phyloP scores from a whole-genome alignment of 345 rosid genomes.

The Bruguiera sexangula region DNA sequence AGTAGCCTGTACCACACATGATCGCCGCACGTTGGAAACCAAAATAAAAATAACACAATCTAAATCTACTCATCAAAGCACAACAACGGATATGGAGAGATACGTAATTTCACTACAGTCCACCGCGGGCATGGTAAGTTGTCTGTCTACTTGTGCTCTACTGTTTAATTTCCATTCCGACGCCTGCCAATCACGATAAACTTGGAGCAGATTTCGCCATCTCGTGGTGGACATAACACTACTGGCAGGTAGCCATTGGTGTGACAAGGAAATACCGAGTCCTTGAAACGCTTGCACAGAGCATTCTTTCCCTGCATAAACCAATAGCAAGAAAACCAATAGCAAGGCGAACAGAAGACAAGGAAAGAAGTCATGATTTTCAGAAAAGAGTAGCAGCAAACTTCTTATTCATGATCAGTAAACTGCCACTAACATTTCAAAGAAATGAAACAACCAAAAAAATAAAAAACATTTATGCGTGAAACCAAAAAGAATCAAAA shows the following conservation, averaged over 20 bases:
- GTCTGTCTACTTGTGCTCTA: not conserved
- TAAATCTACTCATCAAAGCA: not conserved
- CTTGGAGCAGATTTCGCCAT: conserved; percentile 22
- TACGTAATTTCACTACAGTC: not conserved
- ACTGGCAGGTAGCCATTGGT: conserved; percentile 40
- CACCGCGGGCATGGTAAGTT: no score
- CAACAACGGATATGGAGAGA: no score
- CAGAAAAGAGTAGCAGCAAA: no score
- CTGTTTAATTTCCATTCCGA: not conserved
- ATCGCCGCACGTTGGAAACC: not conserved
- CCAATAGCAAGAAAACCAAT: no score
- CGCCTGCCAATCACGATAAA: conserved; percentile 21
- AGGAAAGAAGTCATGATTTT: not conserved
- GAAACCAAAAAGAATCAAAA: not conserved
- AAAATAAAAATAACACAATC: not conserved
- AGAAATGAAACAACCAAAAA: accelerated
- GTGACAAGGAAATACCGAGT: conserved; percentile 37
- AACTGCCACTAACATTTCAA: accelerated
- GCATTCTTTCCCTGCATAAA: conserved; percentile 40
- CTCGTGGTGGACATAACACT: conserved; percentile 36
- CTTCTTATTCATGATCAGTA: no score
- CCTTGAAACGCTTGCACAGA: conserved; percentile 20
- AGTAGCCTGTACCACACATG: not conserved
- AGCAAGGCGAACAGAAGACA: not conserved
- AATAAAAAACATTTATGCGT: not conserved